Evolutionary conservation across 306 rosid genomes (phyloP).

Genomic region (Quercus bicolor): DNA sequence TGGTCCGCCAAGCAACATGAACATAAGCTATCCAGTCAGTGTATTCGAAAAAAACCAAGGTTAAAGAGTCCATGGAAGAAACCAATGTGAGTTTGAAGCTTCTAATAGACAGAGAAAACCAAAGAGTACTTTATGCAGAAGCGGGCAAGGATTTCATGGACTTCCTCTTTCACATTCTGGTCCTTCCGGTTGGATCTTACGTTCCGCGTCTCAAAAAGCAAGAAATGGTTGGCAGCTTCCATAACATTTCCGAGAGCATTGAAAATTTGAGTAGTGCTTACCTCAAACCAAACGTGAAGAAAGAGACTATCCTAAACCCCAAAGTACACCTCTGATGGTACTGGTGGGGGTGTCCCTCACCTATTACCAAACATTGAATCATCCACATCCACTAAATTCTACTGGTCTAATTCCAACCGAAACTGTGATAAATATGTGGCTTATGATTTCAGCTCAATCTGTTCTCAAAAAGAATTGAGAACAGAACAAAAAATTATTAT

Average conservation of each 20-base stretch:
- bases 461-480: too few species aligned
- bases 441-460: too few species aligned
- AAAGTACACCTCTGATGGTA: not conserved
- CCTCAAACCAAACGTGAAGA: too few species aligned
- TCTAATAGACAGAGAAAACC: not conserved
- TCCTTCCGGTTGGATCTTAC: slow-evolving; percentile 8
- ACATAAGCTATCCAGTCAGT: too few species aligned
- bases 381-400: too few species aligned
- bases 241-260: slow-evolving; percentile 2
- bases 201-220: not conserved
- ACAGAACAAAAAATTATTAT: too few species aligned
- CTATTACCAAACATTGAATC: not conserved
- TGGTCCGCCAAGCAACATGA: too few species aligned
- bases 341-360: not conserved
- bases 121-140: not conserved
- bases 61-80: not conserved
- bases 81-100: not conserved
- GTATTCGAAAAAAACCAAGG: too few species aligned
- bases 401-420: too few species aligned
- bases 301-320: not conserved
- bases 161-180: slow-evolving; percentile 14
- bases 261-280: not conserved
- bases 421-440: too few species aligned
- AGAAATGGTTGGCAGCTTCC: not conserved
- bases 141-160: not conserved